Base-by-base conservation (phyloP, 2,329 filamentous ascomycete genomes). In the Aspergillus sp. region DNA sequence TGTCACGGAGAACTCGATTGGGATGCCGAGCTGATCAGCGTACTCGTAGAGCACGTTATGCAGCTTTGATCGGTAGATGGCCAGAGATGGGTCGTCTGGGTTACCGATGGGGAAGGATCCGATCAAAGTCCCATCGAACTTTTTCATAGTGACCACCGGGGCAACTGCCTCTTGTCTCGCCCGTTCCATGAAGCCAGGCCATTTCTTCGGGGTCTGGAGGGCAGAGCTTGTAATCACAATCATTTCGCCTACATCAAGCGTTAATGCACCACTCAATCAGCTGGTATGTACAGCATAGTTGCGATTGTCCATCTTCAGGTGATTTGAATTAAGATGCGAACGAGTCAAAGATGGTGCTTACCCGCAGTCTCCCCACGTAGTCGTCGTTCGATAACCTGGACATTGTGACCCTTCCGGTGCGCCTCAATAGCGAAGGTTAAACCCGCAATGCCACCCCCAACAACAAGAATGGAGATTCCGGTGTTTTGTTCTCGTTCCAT, bases 361-460 rank as follows among this genome's bases (percentile, higher is more conserved):
- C 19, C 19, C 19, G 19, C 19, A 19, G 19, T 19, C 19, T 19
- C 19, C 19, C 19, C 19, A 19, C 19, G 19, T 2, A 19, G 19
- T 19, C 19, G 19, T 19, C 19, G 19, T 19, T 19, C 19, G 19
- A 19, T 19, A 5, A 44, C 27, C 7, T 13, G 37, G 13, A 44
- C 33, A 34, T 37, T 19, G 11, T 44, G 42, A 12, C 42, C 42
- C n/a, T 44, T 44, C 7, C 42, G 42, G 27, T 44, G 30, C 11
- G 28, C 42, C 33, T 44, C 42, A 32, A 44, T 44, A 4, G 42
- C 42, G 31, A 44, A 40, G 2, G 37, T 40, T 12, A 44, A 28
- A 10, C 37, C 37, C 7, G 19, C 42, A 28, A 44, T 40, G 19
- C 42, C 42, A 32, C 42, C 42, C 3, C 42, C 37, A 5, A 35